phyloP scores from a whole-genome alignment of 306 rosid species.

The Cajanus cajan region DNA sequence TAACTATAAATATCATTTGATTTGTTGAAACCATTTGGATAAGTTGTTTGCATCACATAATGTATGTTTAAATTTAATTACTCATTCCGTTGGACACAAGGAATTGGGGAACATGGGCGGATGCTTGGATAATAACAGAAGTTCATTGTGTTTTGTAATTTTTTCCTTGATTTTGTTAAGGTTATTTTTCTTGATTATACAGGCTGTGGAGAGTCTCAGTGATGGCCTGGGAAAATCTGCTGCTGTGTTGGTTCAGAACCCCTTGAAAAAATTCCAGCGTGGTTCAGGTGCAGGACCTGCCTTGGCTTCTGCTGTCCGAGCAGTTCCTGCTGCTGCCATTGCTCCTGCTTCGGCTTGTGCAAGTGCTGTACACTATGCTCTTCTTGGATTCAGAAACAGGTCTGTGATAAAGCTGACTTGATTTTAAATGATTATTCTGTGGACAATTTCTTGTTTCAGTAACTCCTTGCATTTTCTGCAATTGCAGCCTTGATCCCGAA shows the following conservation, averaged over 20 bases:
- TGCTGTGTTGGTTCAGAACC: conserved; percentile 81
- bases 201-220: conserved; percentile 91
- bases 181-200: conserved; percentile 35
- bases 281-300: conserved; percentile 94
- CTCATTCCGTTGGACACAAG: not conserved
- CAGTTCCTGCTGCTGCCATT: conserved; percentile 88
- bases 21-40: conserved; percentile 8
- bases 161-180: not conserved
- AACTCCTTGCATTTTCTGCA: conserved; percentile 11
- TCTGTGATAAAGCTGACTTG: conserved; percentile 33
- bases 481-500: conserved; percentile 90
- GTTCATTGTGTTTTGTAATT: not conserved
- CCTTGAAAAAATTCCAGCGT: conserved; percentile 83
- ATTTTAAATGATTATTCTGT: conserved; percentile 16
- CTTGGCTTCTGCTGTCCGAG: conserved; percentile 84
- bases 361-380: conserved; percentile 80
- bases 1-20: conserved; percentile 7
- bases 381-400: conserved; percentile 98
- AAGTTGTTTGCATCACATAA: not conserved
- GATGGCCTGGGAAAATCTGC: conserved; percentile 97
- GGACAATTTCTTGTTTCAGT: not conserved
- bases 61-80: conserved; percentile 1
- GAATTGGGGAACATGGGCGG: too few relatives aligned
- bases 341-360: conserved; percentile 99
- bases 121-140: not conserved